Evolutionary conservation across 257 asterid species (phyloP).

Genomic region (Schizonepeta tenuifolia): DNA sequence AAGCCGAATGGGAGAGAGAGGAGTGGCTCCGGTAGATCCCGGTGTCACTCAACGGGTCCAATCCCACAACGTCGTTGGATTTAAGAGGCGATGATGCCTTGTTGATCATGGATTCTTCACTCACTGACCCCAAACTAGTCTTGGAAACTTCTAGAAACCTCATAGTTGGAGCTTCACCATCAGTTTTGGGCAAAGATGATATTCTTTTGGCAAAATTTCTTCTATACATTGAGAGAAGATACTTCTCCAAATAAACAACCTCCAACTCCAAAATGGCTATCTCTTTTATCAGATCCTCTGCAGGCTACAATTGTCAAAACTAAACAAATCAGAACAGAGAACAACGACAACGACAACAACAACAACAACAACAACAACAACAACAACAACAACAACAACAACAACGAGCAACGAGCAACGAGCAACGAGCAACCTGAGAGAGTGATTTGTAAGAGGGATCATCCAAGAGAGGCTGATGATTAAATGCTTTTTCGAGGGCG

Average conservation of each 20-base stretch:
- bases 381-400: too few relatives aligned
- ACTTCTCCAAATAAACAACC: constrained; percentile 68
- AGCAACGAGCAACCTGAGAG: constrained; percentile 51
- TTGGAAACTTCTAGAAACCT: constrained; percentile 32
- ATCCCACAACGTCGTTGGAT: constrained; percentile 43
- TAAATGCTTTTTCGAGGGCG: constrained; percentile 59
- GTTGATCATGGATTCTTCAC: constrained; percentile 29
- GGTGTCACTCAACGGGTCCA: constrained; percentile 51
- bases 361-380: too few relatives aligned
- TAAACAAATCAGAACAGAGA: neutral
- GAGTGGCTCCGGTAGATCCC: constrained; percentile 76
- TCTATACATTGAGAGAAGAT: constrained; percentile 77
- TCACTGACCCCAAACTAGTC: constrained; percentile 31
- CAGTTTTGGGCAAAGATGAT: constrained; percentile 36
- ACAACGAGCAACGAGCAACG: too few relatives aligned
- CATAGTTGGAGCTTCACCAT: constrained; percentile 29
- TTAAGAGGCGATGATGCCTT: constrained; percentile 24
- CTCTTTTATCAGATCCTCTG: constrained; percentile 75
- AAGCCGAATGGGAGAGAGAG: constrained; percentile 75
- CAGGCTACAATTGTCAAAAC: constrained; percentile 46
- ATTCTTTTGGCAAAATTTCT: constrained; percentile 49
- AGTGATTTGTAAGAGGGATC: constrained; percentile 52
- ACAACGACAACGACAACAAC: too few relatives aligned
- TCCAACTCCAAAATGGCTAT: constrained; percentile 72
- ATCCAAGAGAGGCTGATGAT: constrained; percentile 49